Conservation (phyloP, 2,329 filamentous ascomycete genomes). For the Cladosporium sphaerospermum region DNA sequence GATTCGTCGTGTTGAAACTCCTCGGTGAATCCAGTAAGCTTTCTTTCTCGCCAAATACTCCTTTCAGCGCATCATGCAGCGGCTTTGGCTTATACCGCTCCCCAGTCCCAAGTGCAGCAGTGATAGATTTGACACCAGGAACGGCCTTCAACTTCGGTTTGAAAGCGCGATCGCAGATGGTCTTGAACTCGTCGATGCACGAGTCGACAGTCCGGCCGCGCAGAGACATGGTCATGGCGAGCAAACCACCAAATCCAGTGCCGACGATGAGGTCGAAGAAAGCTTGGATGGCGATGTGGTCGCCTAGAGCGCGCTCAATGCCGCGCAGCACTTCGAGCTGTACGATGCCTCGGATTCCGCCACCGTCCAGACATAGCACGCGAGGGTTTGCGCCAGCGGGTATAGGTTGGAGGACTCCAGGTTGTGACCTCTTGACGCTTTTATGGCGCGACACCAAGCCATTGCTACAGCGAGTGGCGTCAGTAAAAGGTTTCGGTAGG, state of each 20-base stretch:
- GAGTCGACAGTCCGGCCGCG: conserved; percentile 34
- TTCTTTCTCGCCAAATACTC: conserved; percentile 32
- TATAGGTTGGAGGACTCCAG: conserved; percentile 25
- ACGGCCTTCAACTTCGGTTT: conserved; percentile 32
- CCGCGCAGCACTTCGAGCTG: conserved; percentile 38
- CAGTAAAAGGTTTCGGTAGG: no score
- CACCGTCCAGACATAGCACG: conserved; percentile 31
- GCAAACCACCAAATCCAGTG: conserved; percentile 41
- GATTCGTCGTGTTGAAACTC: conserved; percentile 24
- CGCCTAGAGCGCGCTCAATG: conserved; percentile 36
- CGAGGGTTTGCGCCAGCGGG: conserved; percentile 24
- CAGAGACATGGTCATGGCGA: conserved; percentile 38
- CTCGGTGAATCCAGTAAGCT: conserved; percentile 23
- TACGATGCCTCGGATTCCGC: conserved; percentile 43
- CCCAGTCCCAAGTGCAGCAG: conserved; percentile 9
- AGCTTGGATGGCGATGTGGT: conserved; percentile 33
- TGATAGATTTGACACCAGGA: conserved; percentile 11
- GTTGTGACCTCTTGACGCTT: conserved; percentile 30
- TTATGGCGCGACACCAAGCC: background rate
- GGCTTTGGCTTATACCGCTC: conserved; percentile 13
- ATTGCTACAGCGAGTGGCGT: background rate
- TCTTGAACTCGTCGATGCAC: conserved; percentile 36
- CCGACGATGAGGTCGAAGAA: conserved; percentile 48
- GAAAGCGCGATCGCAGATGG: conserved; percentile 37
- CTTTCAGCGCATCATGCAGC: conserved; percentile 5